phyloP scores from a whole-genome alignment of 1,284 basidiomycete species.

The Gymnopus androsaceus region DNA sequence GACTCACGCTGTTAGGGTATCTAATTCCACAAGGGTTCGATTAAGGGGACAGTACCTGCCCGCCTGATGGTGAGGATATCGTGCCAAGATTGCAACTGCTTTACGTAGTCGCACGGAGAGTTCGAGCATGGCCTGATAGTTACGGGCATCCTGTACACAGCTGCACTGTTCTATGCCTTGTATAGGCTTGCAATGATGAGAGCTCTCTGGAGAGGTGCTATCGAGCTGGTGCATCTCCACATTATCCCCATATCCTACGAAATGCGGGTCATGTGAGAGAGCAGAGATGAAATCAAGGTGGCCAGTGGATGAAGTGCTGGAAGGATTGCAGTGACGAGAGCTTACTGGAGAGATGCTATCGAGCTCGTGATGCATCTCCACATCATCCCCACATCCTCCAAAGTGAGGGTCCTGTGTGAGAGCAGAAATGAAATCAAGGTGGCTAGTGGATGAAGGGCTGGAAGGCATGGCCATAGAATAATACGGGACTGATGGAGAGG shows the following conservation, averaged over 20 bases:
- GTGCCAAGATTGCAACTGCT: constrained; percentile 44
- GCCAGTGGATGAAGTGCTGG: too few species aligned
- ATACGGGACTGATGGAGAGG: neutral
- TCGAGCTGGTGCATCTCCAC: neutral
- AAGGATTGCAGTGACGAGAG: too few species aligned
- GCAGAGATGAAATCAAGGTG: neutral
- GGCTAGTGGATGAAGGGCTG: too few species aligned
- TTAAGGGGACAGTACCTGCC: constrained; percentile 41
- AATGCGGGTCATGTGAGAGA: neutral
- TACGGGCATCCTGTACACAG: constrained; percentile 44
- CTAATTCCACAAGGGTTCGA: constrained; percentile 47
- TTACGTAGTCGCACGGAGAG: constrained; percentile 52
- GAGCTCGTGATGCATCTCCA: too few species aligned
- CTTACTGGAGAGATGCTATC: too few species aligned
- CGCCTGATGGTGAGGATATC: constrained; percentile 41
- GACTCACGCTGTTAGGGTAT: constrained; percentile 42
- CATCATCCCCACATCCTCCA: too few species aligned
- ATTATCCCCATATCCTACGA: neutral
- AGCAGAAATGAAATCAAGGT: too few species aligned
- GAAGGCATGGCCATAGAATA: constrained; percentile 4
- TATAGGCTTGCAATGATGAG: too few species aligned
- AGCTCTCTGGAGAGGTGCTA: too few species aligned
- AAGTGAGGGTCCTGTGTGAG: too few species aligned
- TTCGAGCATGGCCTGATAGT: constrained; percentile 48
- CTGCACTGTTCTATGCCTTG: constrained; percentile 39